Evolutionary conservation across 1,284 basidiomycete species (phyloP), one percentile per base, ranked within the genome.

Genomic region (Marasmius tenuissimus): DNA sequence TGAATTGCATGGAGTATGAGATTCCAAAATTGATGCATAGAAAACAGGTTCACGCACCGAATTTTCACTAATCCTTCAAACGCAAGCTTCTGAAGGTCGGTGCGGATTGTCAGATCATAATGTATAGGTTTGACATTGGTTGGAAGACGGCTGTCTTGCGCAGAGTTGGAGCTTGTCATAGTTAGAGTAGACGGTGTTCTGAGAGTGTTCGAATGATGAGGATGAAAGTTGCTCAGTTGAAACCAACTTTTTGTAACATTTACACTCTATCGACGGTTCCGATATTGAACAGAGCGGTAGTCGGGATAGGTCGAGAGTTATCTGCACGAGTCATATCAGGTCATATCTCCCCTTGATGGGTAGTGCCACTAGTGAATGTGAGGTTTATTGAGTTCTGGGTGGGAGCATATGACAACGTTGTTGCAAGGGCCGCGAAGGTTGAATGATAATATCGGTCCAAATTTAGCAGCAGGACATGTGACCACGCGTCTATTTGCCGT

Each of bases 91-190:
- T 91, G 82, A 58, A 98, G 84, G 76, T 97, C 92, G 3, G 96
- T 96, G 73, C 85, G 89, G 75, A 97, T 80, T 54, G 87, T 89
- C 57, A 97, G 75, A 69, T 90, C 92, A 76, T 97, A 98, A 75
- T 96, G 93, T 33, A 77, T 83, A 20, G 94, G 90, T 67, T 83
- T 85, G 62, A 94, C 87, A 68, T 88, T 80, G 10, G 83, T 84
- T 11, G 93, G 93, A 56, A 97, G 85, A 67, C 93, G 87, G 75
- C 27, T 27, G 27, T 27, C 27, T 27, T 27, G 27, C 27, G 27
- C 27, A 27, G 27, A 27, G 27, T 27, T 27, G 27, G 40, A 42
- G 40, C 12, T 42, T n/a, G 40, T 12, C 45, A 47, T 47, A 14
- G n/a, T 47, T 47, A 27, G 27, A 2, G 4, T 27, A 27, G 27